Evolutionary conservation across 1,139 yeast genomes (phyloP), one percentile per base, ranked within the genome.

Genomic region (Arxiozyma heterogenica): DNA sequence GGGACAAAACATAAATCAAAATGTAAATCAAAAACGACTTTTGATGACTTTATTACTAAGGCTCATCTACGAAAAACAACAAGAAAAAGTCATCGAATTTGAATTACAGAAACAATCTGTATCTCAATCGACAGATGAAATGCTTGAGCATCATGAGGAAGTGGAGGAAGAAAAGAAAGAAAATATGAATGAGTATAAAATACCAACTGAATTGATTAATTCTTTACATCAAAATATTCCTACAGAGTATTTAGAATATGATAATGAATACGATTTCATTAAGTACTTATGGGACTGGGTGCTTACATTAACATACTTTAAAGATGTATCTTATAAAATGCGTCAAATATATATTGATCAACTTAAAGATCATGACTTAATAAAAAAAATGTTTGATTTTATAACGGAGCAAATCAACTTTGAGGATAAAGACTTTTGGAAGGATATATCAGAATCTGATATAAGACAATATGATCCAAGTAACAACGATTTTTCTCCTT

Each of bases 221-320:
- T 51, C 42, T 39, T 53, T 55, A 43, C 23, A 34, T 5, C 41
- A 54, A 3, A 51, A 59, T 2, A 54, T 61, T 22, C 69, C 71
- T 2, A 62, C 61, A 39, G 79, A 75, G 21, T 73, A 71, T 51
- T 62, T 73, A 51, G 79, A 75, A 52, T 66, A 67, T 50, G 78
- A 74, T 46, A 69, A 71, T 18, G 67, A 67, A n/a, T 57, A 60
- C 20, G 62, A 59, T 1, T 70, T 75, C 34, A 66, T 77, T 47
- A 73, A 71, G 44, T 86, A 80, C 63, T 64, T 87, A 48, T 83
- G 89, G 83, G 73, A 82, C 47, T 90, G 96, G 95, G 72, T 73
- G 54, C 70, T 88, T 54, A 68, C 86, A 0, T 76, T 86, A 59
- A 73, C 72, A 38, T 83, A 82, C 65, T 86, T 90, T 64, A 77